These are phyloP conservation scores for Ophiostoma novo-ulmi DNA, from an alignment of 2,329 filamentous ascomycete species.

Conservation along the genomic window DNA sequence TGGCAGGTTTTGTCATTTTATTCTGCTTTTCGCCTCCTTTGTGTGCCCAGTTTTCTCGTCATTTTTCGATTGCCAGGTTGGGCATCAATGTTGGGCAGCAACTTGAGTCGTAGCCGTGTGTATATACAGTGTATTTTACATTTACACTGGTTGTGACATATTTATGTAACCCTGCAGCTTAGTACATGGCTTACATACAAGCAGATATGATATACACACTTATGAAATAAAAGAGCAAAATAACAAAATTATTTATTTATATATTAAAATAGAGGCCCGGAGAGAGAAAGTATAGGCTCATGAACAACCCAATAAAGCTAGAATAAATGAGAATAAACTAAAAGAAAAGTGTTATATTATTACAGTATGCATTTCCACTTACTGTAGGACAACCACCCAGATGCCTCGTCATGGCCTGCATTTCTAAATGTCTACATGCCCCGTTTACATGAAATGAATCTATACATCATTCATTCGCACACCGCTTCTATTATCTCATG, in stretches of 20 bases:
- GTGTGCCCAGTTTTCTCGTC: background rate
- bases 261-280: no score
- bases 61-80: background rate
- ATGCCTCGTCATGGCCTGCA: background rate
- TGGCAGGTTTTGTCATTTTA: background rate
- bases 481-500: constrained; percentile 1
- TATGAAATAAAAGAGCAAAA: no score
- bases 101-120: background rate
- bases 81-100: constrained; percentile 17
- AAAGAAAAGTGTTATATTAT: no score
- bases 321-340: no score
- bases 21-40: background rate
- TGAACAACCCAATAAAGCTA: no score
- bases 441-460: background rate
- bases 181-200: no score
- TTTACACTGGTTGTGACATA: background rate
- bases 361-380: no score
- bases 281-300: no score
- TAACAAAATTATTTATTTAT: no score
- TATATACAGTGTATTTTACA: constrained; percentile 24
- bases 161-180: no score
- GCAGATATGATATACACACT: no score
- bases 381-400: background rate
- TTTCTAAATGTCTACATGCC: background rate
- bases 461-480: background rate